Percentiles rank a stretch among this genome's conserved stretches.
phyloP scores from a whole-genome alignment of 192 early-diverging fungal species.

The Oehlia diaphana region DNA sequence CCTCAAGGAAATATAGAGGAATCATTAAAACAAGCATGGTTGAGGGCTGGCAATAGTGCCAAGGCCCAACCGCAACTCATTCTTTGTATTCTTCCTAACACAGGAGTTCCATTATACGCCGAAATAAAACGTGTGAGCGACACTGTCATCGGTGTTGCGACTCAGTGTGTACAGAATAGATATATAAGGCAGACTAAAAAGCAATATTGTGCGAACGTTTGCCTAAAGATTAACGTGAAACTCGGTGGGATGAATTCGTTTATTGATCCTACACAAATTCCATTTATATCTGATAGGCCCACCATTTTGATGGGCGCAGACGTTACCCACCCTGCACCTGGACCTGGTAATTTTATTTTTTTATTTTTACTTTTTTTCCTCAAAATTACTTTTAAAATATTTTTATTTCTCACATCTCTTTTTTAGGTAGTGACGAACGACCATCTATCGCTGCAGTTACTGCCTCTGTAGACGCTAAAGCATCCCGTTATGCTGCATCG shows the following conservation, averaged over 20 bases:
- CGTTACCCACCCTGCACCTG: slow-evolving; percentile 83
- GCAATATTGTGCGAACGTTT: slow-evolving; percentile 95
- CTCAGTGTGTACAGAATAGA: slow-evolving; percentile 90
- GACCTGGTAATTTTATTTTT: slow-evolving; percentile 28
- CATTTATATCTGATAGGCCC: slow-evolving; percentile 63
- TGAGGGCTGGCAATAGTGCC: slow-evolving; percentile 33
- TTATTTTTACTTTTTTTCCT: too few species aligned
- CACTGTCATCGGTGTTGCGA: slow-evolving; percentile 82
- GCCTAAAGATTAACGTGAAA: slow-evolving; percentile 58
- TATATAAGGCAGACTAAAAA: slow-evolving; percentile 71
- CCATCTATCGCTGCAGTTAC: too few species aligned
- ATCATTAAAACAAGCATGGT: too few species aligned
- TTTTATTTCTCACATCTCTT: too few species aligned
- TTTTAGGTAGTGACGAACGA: too few species aligned
- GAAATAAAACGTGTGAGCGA: slow-evolving; percentile 87
- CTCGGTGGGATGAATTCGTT: slow-evolving; percentile 72
- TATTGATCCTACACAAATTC: slow-evolving; percentile 56
- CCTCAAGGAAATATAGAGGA: too few species aligned
- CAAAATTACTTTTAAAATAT: too few species aligned
- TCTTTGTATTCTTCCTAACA: slow-evolving; percentile 76
- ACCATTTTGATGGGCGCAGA: slow-evolving; percentile 89
- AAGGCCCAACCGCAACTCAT: slow-evolving; percentile 74
- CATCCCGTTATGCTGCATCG: slow-evolving; percentile 60
- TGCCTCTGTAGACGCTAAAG: slow-evolving; percentile 56
- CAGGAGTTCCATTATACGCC: slow-evolving; percentile 61